Base-by-base conservation (phyloP, 2,329 filamentous ascomycete genomes). In the Herpotrichia juniperi region DNA sequence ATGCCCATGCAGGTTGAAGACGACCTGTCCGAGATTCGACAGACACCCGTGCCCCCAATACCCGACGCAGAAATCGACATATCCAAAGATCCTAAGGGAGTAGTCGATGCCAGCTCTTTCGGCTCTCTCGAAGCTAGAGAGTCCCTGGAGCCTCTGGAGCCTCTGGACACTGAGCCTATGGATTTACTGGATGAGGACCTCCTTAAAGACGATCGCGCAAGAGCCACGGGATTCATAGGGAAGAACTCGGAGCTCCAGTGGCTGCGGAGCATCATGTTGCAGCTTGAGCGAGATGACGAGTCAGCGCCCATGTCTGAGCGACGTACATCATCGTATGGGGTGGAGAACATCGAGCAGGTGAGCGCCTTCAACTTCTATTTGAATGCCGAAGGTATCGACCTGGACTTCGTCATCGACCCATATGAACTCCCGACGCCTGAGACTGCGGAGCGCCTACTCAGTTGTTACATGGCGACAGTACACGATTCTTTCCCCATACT, bases 401-500 rank as follows among this genome's bases (percentile, higher is more conserved):
- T 67, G 6, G 60, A 63, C 45, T 62, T 51, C 28, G 59, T 76
- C 17, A 62, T 74, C 12, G 63, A 74, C 28, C 58, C 65, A 6
- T 66, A 70, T 44, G 63, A 66, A 19, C 40, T 76, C 24, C 75
- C 74, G 21, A 56, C 57, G 4, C 55, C 62, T 28, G 62, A 67
- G 4, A 58, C 59, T 14, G 74, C 67, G 2, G 66, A 75, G 28
- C 48, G 58, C 4, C 59, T 76, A 26, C 51, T 77, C 12, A 46
- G 60, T n/a, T 63, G 60, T 16, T 78, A 76, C 53, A 66, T 77
- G 54, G 56, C 62, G 24, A 73, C 70, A 16, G 68, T 76, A 4
- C 74, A 78, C 43, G 63, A 69, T 22, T 59, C 67, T 0, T 74
- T 77, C 32, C 75, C 75, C 0, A 71, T 78, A 2, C 57, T 78